Base-by-base conservation (phyloP, 2,329 filamentous ascomycete species). In the Fusarium pseudocircinatum region DNA sequence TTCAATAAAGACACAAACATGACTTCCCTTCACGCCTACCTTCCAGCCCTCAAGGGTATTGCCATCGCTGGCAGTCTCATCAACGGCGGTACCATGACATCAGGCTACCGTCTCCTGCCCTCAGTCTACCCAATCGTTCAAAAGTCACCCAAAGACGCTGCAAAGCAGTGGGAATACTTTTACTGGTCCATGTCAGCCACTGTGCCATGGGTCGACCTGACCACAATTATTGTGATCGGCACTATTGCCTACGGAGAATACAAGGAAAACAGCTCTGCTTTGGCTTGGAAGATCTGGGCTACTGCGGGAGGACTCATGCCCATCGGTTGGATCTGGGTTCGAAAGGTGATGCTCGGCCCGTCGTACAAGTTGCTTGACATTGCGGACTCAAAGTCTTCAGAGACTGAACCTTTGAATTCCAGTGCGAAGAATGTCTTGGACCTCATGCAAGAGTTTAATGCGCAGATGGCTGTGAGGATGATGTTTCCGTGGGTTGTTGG, bases 401-500 rank as follows among this genome's bases (percentile, higher is more conserved):
- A 63, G 34, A 22, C 10, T 7, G 40, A 40, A 4, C 52, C 60
- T 4, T 26, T 63, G n/a, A 47, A 47, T 16, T 20, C 40, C 22
- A 47, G 26, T 7, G 36, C 40, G 34, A 43, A 67, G 37, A 61
- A 60, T 18, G 62, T 60, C 2, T 28, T 69, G 40, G 44, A 44
- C 32, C 68, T 73, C 26, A 43, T 73, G 39, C 49, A 69, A 32
- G 53, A 69, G 49, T 73, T 73, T 30, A 73, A 72, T 47, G 43
- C 64, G 11, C 70, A 73, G 47, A 73, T 73, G 70, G 46, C 60
- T 7, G 13, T 72, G 5, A 73, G 70, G 46, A 71, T 71, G 70
- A 69, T 72, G 70, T 69, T 73, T 32, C 70, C 70, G 2, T 73
- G 69, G 70, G 70, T 72, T 40, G 70, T 73, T 40, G 69, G 70